phyloP scores from a whole-genome alignment of 345 rosid genomes.

The Eucalyptus regnans region DNA sequence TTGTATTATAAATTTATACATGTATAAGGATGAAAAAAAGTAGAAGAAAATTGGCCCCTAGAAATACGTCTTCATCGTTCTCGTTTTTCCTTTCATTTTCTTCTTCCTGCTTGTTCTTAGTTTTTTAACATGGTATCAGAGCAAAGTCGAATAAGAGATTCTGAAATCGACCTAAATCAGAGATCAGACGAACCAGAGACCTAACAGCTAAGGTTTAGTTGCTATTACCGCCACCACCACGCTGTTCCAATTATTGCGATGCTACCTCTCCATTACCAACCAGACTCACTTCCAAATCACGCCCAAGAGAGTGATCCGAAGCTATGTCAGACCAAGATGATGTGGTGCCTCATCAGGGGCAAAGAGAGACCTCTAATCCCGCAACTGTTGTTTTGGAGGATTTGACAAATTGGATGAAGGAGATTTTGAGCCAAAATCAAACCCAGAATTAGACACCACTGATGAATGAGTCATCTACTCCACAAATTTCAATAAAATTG shows the following conservation, averaged over 20 bases:
- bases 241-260: accelerated
- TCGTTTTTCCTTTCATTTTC: too few relatives aligned
- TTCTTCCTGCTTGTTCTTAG: not conserved
- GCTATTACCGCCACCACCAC: accelerated
- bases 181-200: not conserved
- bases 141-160: accelerated
- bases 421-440: not conserved
- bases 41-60: not conserved
- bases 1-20: not conserved
- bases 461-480: not conserved
- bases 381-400: not conserved
- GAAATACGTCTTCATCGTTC: not conserved
- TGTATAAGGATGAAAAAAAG: not conserved
- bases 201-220: not conserved
- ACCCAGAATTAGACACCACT: not conserved
- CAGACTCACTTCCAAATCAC: not conserved
- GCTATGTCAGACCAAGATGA: not conserved
- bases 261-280: not conserved
- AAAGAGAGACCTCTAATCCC: not conserved
- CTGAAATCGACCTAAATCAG: accelerated
- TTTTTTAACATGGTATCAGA: not conserved
- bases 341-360: not conserved
- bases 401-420: not conserved
- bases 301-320: not conserved
- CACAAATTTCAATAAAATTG: not conserved